phyloP scores from a whole-genome alignment of 768 basidiomycete species.

The Rhodotorula toruloides region DNA sequence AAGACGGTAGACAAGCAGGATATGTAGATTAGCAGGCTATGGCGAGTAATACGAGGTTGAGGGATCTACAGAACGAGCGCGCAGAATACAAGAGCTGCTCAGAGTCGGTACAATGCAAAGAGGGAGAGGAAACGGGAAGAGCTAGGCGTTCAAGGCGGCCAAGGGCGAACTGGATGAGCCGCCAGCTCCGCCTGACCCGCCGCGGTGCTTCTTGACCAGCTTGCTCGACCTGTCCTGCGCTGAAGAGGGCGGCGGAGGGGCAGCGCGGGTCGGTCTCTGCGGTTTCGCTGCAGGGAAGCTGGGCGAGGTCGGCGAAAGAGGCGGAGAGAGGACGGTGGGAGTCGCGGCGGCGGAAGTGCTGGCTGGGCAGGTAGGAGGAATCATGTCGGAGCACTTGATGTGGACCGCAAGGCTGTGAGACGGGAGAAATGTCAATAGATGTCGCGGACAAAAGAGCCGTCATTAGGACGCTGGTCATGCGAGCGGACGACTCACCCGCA shows the following conservation, averaged over 20 bases:
- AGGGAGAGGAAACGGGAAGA: not conserved
- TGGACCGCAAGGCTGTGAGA: slow-evolving; percentile 15
- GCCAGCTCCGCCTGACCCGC: not conserved
- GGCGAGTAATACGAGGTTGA: too few species aligned
- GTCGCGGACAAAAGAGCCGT: too few species aligned
- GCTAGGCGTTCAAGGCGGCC: not conserved
- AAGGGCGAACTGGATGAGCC: not conserved
- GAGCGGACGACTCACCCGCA: slow-evolving; percentile 64
- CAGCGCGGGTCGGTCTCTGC: slow-evolving; percentile 7
- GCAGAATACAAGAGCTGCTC: too few species aligned
- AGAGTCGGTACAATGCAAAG: too few species aligned
- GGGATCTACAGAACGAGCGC: too few species aligned
- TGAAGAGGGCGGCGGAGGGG: not conserved
- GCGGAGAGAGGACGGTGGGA: not conserved
- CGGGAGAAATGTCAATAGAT: slow-evolving; percentile 53
- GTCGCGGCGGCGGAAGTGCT: not conserved
- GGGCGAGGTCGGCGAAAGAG: not conserved
- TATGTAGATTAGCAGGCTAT: too few species aligned
- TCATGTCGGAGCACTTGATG: slow-evolving; percentile 31
- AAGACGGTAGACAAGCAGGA: too few species aligned
- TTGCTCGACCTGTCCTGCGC: slow-evolving; percentile 13
- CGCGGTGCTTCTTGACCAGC: slow-evolving; percentile 20
- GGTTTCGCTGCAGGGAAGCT: not conserved
- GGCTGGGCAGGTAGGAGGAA: slow-evolving; percentile 3
- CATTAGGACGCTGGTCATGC: not conserved